Evolutionary conservation across 192 early-diverging fungal genomes (phyloP), one percentile per base, ranked within the genome.

Genomic region (Umbelopsis sp.): DNA sequence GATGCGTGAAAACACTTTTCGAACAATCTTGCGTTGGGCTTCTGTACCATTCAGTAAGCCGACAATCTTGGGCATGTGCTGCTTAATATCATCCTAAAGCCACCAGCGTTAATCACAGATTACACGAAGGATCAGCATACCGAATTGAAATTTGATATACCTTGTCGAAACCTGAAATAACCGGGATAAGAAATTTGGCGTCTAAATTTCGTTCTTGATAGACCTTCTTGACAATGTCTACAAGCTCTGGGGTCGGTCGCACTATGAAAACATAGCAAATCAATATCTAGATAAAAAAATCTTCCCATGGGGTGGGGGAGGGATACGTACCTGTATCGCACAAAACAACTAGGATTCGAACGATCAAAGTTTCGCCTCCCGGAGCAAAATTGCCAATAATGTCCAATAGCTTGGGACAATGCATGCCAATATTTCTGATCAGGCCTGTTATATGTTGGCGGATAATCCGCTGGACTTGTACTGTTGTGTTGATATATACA

Each of bases 361-460:
- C 74, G 3, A 86, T 82, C 26, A 96, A 80, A 29, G 81, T 78
- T 71, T 95, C 94, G 11, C 89, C 81, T 21, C 92, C 93, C 47
- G 75, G 71, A n/a, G 91, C 91, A 74, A 92, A 93, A 49, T 79
- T 75, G n/a, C 82, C 77, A 66, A 94, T 84, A 34, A 88, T 69
- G 17, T 81, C 68, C 14, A 87, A 65, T 52, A 93, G 77, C 65
- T 81, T 78, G 21, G 82, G 74, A 11, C 87, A 90, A 21, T 85
- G 71, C 62, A 74, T 71, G 80, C 82, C 86, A 71, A 94, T 84
- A 12, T 82, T 80, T 73, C 86, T 88, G 50, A 94, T 88, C 44
- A 94, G 74, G 0, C 89, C 86, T 43, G 80, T 75, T 66, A 94
- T 93, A 66, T 81, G 76, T 26, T 73, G 78, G 36, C 86, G 82